Conservation (phyloP, 2,329 filamentous ascomycete species). For the Monilinia fructicola region DNA sequence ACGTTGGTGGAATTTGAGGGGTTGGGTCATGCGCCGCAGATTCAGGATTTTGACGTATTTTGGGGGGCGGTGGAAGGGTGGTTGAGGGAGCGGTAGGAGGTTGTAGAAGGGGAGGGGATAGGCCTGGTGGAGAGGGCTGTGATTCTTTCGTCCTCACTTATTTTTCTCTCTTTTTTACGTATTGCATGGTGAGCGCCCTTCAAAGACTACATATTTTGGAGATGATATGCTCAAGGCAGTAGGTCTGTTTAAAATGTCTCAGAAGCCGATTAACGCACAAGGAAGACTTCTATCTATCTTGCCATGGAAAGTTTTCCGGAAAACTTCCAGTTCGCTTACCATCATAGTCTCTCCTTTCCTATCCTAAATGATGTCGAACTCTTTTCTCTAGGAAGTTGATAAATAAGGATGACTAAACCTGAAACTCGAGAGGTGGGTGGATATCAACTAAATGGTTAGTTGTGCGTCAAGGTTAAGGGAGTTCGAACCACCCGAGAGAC, state of each 20-base stretch:
- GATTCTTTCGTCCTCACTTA: background rate
- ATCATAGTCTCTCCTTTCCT: background rate
- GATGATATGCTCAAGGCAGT: background rate
- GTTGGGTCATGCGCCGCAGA: conserved; percentile 54
- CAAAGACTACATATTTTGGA: background rate
- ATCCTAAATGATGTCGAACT: background rate
- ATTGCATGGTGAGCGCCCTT: background rate
- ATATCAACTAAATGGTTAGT: too few species aligned
- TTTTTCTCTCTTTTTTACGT: background rate
- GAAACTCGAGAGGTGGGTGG: too few species aligned
- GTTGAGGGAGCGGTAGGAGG: background rate
- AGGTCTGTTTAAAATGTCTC: background rate
- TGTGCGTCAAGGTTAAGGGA: too few species aligned
- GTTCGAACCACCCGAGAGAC: too few species aligned
- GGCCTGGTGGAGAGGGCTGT: background rate
- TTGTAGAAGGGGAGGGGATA: too few species aligned
- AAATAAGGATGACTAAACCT: too few species aligned
- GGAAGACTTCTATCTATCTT: background rate
- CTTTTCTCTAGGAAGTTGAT: background rate
- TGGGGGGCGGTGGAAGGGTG: background rate
- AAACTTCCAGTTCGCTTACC: background rate
- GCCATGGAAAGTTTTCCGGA: background rate
- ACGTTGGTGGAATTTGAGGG: conserved; percentile 50
- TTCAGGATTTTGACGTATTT: conserved; percentile 47
- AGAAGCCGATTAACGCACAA: background rate